phyloP scores from a whole-genome alignment of 2,329 filamentous ascomycete species.

The Fusarium sp. region DNA sequence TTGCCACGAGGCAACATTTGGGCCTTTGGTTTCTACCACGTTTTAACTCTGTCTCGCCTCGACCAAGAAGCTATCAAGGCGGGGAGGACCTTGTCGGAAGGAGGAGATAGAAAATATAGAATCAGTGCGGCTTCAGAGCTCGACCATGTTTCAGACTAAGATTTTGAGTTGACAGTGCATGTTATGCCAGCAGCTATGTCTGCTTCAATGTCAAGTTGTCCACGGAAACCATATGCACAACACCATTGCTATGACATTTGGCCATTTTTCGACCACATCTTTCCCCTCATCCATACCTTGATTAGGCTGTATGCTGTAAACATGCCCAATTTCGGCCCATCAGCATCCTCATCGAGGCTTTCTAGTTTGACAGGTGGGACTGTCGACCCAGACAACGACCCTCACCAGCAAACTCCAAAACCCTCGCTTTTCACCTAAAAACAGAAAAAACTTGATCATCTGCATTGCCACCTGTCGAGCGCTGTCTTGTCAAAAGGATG shows the following conservation, averaged over 20 bases:
- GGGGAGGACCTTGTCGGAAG: constrained; percentile 15
- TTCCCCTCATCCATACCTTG: not conserved
- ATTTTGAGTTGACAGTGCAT: not conserved
- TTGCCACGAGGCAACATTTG: constrained; percentile 2
- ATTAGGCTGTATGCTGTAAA: constrained; percentile 5
- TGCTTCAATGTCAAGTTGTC: not conserved
- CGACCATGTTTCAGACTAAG: constrained; percentile 6
- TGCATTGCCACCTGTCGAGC: constrained; percentile 41
- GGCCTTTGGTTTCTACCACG: constrained; percentile 21
- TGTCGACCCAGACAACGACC: constrained; percentile 36
- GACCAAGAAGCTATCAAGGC: constrained; percentile 5
- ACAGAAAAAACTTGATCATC: constrained; percentile 15
- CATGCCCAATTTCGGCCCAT: constrained; percentile 18
- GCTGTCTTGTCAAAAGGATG: constrained; percentile 37
- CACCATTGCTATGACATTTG: not conserved
- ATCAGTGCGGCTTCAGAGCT: constrained; percentile 3
- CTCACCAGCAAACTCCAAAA: not conserved
- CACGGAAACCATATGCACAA: not conserved
- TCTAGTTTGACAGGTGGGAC: constrained; percentile 23
- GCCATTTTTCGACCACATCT: not conserved
- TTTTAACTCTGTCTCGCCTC: constrained; percentile 8
- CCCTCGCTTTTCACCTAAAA: not conserved
- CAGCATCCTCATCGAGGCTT: constrained; percentile 8
- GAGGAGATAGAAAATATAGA: constrained; percentile 11
- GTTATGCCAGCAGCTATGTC: not conserved